These are phyloP conservation scores for Capsicum chinense DNA, from an alignment of 257 asterid species.

Conservation along the genomic window DNA sequence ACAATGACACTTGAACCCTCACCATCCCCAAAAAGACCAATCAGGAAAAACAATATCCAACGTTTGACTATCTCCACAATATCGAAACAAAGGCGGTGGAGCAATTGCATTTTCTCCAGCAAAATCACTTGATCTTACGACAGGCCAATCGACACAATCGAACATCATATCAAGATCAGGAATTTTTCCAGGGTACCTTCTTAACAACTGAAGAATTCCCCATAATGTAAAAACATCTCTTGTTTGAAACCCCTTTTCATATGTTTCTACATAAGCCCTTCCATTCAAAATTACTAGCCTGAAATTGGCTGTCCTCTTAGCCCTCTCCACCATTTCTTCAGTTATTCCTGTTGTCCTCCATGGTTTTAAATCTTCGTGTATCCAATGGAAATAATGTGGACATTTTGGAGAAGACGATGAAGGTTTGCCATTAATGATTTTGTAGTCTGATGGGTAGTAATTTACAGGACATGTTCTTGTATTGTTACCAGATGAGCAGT, in stretches of 20 bases:
- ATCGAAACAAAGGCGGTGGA: constrained; percentile 75
- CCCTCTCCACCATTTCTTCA: constrained; percentile 58
- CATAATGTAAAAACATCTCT: constrained; percentile 71
- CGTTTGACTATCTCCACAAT: constrained; percentile 57
- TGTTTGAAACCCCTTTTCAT: constrained; percentile 56
- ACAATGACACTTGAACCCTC: background rate
- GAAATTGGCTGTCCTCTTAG: constrained; percentile 61
- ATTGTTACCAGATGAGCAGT: constrained; percentile 49
- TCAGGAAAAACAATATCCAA: constrained; percentile 80
- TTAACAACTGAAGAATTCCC: constrained; percentile 75
- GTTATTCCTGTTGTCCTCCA: constrained; percentile 76
- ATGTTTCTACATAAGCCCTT: constrained; percentile 60
- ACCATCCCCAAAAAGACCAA: constrained; percentile 98
- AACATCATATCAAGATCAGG: constrained; percentile 87
- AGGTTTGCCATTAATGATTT: background rate
- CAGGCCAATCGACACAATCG: constrained; percentile 75
- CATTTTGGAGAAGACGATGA: constrained; percentile 41
- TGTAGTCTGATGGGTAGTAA: constrained; percentile 48
- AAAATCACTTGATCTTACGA: constrained; percentile 43
- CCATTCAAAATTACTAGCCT: constrained; percentile 67
- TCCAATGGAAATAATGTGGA: constrained; percentile 80
- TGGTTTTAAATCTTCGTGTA: constrained; percentile 67
- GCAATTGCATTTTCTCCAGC: constrained; percentile 33
- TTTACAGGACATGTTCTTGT: constrained; percentile 61
- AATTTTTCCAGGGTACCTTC: constrained; percentile 71